phyloP scores from a whole-genome alignment of 2,329 filamentous ascomycete genomes.

The Neophaeococcomyces aloes region DNA sequence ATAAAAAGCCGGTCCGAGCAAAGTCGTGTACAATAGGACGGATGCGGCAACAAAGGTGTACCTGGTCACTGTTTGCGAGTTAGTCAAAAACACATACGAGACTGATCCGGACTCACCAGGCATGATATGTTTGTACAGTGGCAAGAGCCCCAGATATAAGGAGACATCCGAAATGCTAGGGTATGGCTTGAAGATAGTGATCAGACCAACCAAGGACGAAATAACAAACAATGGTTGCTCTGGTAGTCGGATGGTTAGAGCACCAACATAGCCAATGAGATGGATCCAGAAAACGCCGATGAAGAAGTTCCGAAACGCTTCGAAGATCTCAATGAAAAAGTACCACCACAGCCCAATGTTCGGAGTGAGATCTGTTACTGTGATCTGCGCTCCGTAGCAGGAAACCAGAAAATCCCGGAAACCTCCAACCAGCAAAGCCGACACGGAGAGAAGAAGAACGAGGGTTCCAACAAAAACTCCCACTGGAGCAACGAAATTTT shows the following conservation, averaged over 20 bases:
- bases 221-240: constrained; percentile 79
- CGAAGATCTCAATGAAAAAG: constrained; percentile 99
- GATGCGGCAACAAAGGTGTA: constrained; percentile 82
- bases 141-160: constrained; percentile 70
- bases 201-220: constrained; percentile 74
- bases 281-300: constrained; percentile 97
- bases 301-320: constrained; percentile 95
- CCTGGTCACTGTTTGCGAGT: constrained; percentile 57
- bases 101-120: constrained; percentile 47
- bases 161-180: constrained; percentile 85
- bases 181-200: constrained; percentile 94
- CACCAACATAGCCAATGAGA: constrained; percentile 77
- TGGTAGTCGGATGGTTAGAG: constrained; percentile 70
- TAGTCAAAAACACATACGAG: constrained; percentile 18
- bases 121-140: constrained; percentile 83
- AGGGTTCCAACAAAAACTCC: constrained; percentile 8
- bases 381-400: constrained; percentile 86
- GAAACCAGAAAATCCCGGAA: constrained; percentile 82
- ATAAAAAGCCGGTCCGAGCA: constrained; percentile 90
- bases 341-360: constrained; percentile 99
- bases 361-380: constrained; percentile 83
- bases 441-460: constrained; percentile 13
- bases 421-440: constrained; percentile 50
- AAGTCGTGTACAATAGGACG: constrained; percentile 73
- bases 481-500: constrained; percentile 51